These are phyloP conservation scores for Madurella mycetomatis DNA, from an alignment of 2,329 filamentous ascomycete species.

Conservation along the genomic window DNA sequence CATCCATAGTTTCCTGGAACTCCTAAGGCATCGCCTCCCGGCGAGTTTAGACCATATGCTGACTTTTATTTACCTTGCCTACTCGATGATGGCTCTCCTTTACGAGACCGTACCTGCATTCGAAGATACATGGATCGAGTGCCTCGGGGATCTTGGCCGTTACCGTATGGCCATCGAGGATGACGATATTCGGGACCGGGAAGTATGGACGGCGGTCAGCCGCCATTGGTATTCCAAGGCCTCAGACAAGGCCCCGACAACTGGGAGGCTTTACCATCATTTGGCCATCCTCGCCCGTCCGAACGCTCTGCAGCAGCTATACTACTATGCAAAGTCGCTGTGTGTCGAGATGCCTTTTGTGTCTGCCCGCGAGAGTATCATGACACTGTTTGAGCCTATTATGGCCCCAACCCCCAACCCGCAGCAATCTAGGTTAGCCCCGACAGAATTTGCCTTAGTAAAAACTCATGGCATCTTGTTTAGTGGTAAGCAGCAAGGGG, in stretches of 20 bases:
- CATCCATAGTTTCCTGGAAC: conserved; percentile 78
- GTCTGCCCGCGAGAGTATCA: conserved; percentile 64
- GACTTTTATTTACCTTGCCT: conserved; percentile 82
- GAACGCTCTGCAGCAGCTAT: conserved; percentile 65
- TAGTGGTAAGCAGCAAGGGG: conserved; percentile 43
- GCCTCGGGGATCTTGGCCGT: conserved; percentile 76
- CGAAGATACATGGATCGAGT: conserved; percentile 89
- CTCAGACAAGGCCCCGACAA: conserved; percentile 68
- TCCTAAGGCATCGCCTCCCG: conserved; percentile 70
- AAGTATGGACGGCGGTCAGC: conserved; percentile 77
- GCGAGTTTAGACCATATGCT: conserved; percentile 83
- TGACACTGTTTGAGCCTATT: conserved; percentile 63
- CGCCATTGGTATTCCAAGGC: conserved; percentile 81
- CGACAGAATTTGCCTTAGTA: conserved; percentile 58
- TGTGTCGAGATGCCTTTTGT: conserved; percentile 64
- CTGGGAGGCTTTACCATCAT: conserved; percentile 82
- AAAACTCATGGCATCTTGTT: conserved; percentile 63
- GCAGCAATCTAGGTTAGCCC: conserved; percentile 34
- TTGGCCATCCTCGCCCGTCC: conserved; percentile 73
- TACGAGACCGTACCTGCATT: conserved; percentile 83
- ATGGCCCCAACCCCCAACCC: conserved; percentile 31
- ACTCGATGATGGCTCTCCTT: conserved; percentile 82
- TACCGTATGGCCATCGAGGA: conserved; percentile 90
- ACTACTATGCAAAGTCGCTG: conserved; percentile 66
- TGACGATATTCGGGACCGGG: conserved; percentile 66